Evolutionary conservation across 2,329 filamentous ascomycete genomes (phyloP).

Genomic region (Alternaria sp.): DNA sequence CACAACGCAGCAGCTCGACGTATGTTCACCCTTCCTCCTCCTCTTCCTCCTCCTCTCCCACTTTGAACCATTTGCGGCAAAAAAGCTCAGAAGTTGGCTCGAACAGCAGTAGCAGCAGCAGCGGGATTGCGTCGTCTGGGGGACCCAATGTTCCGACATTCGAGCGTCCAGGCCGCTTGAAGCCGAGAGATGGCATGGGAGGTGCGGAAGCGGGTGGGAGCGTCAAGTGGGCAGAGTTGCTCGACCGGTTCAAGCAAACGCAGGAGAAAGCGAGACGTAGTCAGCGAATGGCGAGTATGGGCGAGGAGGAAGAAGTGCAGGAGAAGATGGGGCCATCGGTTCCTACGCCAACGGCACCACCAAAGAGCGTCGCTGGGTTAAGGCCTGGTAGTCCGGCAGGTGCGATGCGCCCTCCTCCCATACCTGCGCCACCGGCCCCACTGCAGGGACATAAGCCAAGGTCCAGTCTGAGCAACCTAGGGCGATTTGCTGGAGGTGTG

Average conservation of each 20-base stretch:
- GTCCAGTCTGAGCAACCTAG: constrained; percentile 56
- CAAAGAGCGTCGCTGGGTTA: constrained; percentile 31
- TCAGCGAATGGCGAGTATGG: constrained; percentile 62
- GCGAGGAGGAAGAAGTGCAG: constrained; percentile 45
- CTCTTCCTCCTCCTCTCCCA: constrained; percentile 29
- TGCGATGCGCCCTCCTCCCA: constrained; percentile 33
- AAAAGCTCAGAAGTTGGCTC: constrained; percentile 54
- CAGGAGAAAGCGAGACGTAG: constrained; percentile 84
- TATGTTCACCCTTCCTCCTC: constrained; percentile 62
- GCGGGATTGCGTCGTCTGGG: constrained; percentile 34
- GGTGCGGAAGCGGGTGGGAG: constrained; percentile 70
- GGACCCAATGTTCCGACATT: constrained; percentile 50
- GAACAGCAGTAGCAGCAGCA: constrained; percentile 34
- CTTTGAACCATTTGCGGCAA: constrained; percentile 53
- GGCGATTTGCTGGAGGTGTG: constrained; percentile 56
- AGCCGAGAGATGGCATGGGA: constrained; percentile 64
- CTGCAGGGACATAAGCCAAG: constrained; percentile 47
- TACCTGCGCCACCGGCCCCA: constrained; percentile 25
- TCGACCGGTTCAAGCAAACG: constrained; percentile 92
- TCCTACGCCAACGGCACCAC: constrained; percentile 38
- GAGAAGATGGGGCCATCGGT: constrained; percentile 40
- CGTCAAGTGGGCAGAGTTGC: constrained; percentile 89
- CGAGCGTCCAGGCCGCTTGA: constrained; percentile 69
- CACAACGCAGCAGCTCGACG: constrained; percentile 69
- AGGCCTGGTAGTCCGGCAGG: constrained; percentile 37